Evolutionary conservation across 768 basidiomycete species (phyloP), one percentile per base, ranked within the genome.

Genomic region (Lentinus brumalis): DNA sequence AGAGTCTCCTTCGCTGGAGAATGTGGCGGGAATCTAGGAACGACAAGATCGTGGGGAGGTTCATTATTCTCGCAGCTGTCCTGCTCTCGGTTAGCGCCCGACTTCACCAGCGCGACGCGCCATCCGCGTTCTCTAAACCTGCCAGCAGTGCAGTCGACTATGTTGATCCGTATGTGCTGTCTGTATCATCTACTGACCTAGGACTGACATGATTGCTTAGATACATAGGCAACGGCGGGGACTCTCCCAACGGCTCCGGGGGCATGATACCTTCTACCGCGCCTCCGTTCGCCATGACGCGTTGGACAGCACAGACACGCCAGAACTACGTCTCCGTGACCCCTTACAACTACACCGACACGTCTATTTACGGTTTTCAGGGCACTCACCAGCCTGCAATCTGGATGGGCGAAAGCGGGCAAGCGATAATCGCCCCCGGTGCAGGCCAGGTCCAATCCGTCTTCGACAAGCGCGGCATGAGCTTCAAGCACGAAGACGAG

Each of bases 371-470:
- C 65, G 91, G 92, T 1, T 92, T 93, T 66, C 61, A 66, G 46
- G 91, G 83, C 5, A 92, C 91, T 4, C 85, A 91, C 56, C 92
- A 92, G 65, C 91, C 91, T 11, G 92, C 92, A 0, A 92, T 94
- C 40, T 93, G 91, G 91, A 93, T 94, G 91, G 91, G 88, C 2
- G 89, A 90, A 66, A 89, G 85, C 62, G 89, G 82, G 0, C 82
- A 83, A 50, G 82, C 86, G 3, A 77, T 82, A 5, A 76, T 91
- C 29, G 78, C 80, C 31, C 88, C 89, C 11, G 88, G 89, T 6
- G 71, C 72, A 8, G 81, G 82, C 16, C 58, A 68, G 4, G 75
- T 91, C 1, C 78, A 79, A 42, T 74, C 80, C 9, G 76, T 76
- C 5, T 89, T 91, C 60, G 84, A 86, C 45, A 73, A 83, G 47